Percentiles rank a stretch among this genome's conserved stretches.
These are phyloP conservation scores for Staphylotrichum longicolle DNA, from an alignment of 495 filamentous ascomycete species.

Conservation along the genomic window DNA sequence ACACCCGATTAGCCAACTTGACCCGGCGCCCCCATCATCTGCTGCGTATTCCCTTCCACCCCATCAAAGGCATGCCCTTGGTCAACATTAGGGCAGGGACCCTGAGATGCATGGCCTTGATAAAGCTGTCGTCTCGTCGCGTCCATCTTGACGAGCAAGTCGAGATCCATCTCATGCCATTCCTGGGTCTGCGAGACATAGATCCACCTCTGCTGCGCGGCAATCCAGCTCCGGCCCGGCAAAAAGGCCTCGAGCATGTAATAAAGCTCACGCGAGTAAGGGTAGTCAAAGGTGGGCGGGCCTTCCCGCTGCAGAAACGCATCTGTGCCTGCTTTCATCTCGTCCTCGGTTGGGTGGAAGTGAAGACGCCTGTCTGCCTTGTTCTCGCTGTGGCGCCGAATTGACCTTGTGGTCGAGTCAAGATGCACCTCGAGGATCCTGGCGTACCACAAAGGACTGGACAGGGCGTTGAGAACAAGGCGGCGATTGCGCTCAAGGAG, in stretches of 20 bases:
- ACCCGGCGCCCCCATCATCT: background rate
- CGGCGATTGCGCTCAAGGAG: slow-evolving; percentile 40
- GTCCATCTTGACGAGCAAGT: slow-evolving; percentile 1
- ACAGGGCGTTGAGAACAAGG: slow-evolving; percentile 44
- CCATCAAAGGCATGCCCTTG: background rate
- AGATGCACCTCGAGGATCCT: slow-evolving; percentile 53
- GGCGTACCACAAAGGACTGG: slow-evolving; percentile 48
- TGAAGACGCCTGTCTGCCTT: slow-evolving; percentile 45
- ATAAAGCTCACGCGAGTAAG: slow-evolving; percentile 53
- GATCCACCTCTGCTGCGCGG: slow-evolving; percentile 38
- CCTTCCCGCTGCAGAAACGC: slow-evolving; percentile 48
- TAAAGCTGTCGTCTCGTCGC: background rate
- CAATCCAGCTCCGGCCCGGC: slow-evolving; percentile 47
- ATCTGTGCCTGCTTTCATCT: slow-evolving; percentile 43
- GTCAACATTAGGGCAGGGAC: background rate
- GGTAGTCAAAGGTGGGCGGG: slow-evolving; percentile 48
- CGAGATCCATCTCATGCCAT: slow-evolving; percentile 41
- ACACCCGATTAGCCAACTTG: background rate
- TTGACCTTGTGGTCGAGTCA: slow-evolving; percentile 47
- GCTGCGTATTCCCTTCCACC: too few species aligned
- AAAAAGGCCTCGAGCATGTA: slow-evolving; percentile 53
- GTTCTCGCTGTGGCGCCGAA: slow-evolving; percentile 48
- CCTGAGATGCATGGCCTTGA: background rate
- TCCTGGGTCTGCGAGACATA: slow-evolving; percentile 42
- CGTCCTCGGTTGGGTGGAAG: slow-evolving; percentile 49